Base-by-base conservation (phyloP, 1,139 yeast species). In the Yamadazyma siamensis region DNA sequence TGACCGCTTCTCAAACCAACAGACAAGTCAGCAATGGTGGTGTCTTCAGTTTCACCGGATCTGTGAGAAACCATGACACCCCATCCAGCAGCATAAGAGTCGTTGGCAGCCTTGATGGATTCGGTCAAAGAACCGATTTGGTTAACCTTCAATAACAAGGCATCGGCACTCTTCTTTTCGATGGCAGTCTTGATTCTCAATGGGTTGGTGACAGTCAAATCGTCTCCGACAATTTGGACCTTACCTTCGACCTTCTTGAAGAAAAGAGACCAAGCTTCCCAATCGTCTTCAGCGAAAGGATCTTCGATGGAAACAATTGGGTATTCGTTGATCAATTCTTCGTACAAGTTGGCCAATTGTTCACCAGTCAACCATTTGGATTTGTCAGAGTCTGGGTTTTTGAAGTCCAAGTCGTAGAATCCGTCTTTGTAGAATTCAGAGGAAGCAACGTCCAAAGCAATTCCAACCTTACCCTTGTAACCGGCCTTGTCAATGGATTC, bases 11-110 rank as follows among this genome's bases (percentile, higher is more conserved):
- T 85, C 65, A 89, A 77, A 75, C 96, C 97, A 55, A 89, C 96
- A 53, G 88, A 75, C 63, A 89, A 78, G 71, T 89, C 96, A 60
- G 97, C 96, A 70, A 89, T 88, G 76, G 85, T 81, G 53, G 94
- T 82, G 73, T 89, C 97, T 76, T 89, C 97, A 49, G 96, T 88
- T 79, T 89, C 97, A 75, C 97, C 97, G 52, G 96, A 87, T 78
- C 95, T 84, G 81, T 86, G 95, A 55, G 95, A 85, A 57, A 87
- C 95, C 95, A 86, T 86, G 56, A 87, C 95, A 75, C 95, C 95
- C 96, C 96, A 87, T 60, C 84, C 86, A 43, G 94, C 95, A 48
- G 77, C 79, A 69, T 80, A 86, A 37, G 95, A 83, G 70, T 81
- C 89, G 62, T 82, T 71, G 55, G 95, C 95, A 57, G 96, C 95